Evolutionary conservation across 768 basidiomycete genomes (phyloP), one percentile per base, ranked within the genome.

Genomic region (Boletus pseudo-olivaceus): DNA sequence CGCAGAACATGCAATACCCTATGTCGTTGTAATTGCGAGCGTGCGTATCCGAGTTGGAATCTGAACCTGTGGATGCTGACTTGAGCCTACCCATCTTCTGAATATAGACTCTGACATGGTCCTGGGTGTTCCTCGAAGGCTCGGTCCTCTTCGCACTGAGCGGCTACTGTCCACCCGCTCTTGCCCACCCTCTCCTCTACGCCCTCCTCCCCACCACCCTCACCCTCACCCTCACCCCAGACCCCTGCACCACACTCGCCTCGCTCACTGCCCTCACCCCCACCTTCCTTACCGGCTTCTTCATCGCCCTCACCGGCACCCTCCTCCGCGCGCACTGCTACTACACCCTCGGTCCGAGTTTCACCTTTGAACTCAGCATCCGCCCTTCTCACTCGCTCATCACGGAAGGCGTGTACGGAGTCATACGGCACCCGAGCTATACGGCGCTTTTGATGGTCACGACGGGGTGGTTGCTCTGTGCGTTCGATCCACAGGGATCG

Each of bases 341-440:
- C 41, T 49, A 7, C 42, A 20, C 35, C n/a, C 65, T 70, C 42
- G 69, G 69, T 7, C 3, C 27, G 1, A 37, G 33, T 35, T 69
- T 66, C 38, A 70, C 61, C 10, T 63, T 60, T 27, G 58, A 70
- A 12, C 61, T 70, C 27, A 54, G 58, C 35, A 55, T 68, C 49
- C 60, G 51, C 9, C 50, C 53, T 3, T 14, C 49, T 2, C 67
- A 62, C n/a, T n/a, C 44, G 33, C 63, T 72, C 49, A 52, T 72
- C 29, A 71, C 65, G 10, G 10, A 44, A 0, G 68, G 67, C 1
- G 57, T 53, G 17, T 72, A 72, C 50, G 10, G 56, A 19, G 15
- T 63, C 47, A 62, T 72, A 7, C 63, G 70, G 8, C 67, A 72
- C 52, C 71, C 71, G 3, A 62, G n/a, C n/a, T n/a, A n/a, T n/a